Evolutionary conservation across 441 rosid genomes (phyloP), one percentile per base, ranked within the genome.

Genomic region (Aleurites moluccanus): DNA sequence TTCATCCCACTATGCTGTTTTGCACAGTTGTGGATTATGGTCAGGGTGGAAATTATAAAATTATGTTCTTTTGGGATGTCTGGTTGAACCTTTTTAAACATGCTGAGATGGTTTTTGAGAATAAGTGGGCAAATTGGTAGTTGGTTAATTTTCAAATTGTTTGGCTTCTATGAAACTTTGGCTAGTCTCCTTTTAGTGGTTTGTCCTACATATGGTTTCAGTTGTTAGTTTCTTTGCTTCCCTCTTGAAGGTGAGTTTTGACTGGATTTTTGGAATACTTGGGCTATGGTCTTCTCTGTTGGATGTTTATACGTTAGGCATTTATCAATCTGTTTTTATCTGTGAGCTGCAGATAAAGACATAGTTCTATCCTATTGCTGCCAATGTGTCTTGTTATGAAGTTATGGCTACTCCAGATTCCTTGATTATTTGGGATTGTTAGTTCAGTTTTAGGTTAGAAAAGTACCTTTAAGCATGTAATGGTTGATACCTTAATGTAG

Each of bases 371-470:
- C 6, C 16, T 15, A 13, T 60, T 55, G 67, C 68, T 25, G 68
- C 62, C 61, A 75, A 20, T 38, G 64, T 40, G 23, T 74, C 66
- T 56, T n/a, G n/a, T 60, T 71, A 60, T 56, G 77, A 71, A 73
- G 67, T 65, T 77, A 45, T 68, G 79, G 78, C 75, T 73, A 73
- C 69, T 70, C 70, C 75, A 57, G 83, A 81, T 78, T 66, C 21
- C 53, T 70, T 78, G 63, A 70, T 60, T 73, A 70, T 60, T 73
- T 44, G 77, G 75, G 8, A 40, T 70, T 66, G 75, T 33, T 81
- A 78, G 76, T 71, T 77, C 83, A 33, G 78, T 47, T 59, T 59
- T 83, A 81, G 84, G 78, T 67, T 78, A 78, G 75, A 73, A 10
- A 27, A 35, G 11, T 69, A 68, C 55, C 40, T 18, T 77, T 62